Base-by-base conservation (phyloP, 1,284 basidiomycete genomes). In the Entoloma clypeatum region DNA sequence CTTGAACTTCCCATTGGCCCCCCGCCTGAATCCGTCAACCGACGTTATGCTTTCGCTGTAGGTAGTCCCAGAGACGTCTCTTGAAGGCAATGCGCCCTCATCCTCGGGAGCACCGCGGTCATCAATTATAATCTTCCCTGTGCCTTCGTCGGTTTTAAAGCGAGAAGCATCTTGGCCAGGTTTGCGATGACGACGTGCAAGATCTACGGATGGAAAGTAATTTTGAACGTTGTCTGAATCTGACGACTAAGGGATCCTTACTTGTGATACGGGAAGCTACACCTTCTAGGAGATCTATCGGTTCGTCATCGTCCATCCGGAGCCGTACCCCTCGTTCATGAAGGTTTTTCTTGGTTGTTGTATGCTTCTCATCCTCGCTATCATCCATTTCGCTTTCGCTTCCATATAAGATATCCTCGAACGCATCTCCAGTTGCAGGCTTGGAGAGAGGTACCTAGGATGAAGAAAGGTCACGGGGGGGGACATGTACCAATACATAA, bases 401-500 rank as follows among this genome's bases (percentile, higher is more conserved):
- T 32, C 92, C 93, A 59, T 97, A 96, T 10, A 97, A 67, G 2
- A 95, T 90, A 60, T 98, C 92, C 61, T 98, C 93, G 53, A 96
- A 97, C 1, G 92, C 92, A 59, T 93, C 87, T 6, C 91, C 91
- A 4, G 79, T 72, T 2, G 68, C 69, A 39, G 59, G 74, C 60
- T 75, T 81, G 30, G 56, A 59, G 36, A 59, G 52, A 27, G 64
- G 61, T 25, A 45, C 62, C 69, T 77, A 42, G 19, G 9, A 26
- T 47, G 17, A 43, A 34, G 18, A 38, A 39, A 31, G 11, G 38
- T 9, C 11, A 7, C 8, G 8, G 31, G 6, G 14, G 18, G 17
- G 3, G 16, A 7, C 26, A 18, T 13, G 19, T 31, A 17, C 40
- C 30, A 4, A 14, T 17, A 9, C 41, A 39, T 28, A 26, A 27